Conservation (phyloP, 2,329 filamentous ascomycete genomes). For the Paracamarosporium sp. region DNA sequence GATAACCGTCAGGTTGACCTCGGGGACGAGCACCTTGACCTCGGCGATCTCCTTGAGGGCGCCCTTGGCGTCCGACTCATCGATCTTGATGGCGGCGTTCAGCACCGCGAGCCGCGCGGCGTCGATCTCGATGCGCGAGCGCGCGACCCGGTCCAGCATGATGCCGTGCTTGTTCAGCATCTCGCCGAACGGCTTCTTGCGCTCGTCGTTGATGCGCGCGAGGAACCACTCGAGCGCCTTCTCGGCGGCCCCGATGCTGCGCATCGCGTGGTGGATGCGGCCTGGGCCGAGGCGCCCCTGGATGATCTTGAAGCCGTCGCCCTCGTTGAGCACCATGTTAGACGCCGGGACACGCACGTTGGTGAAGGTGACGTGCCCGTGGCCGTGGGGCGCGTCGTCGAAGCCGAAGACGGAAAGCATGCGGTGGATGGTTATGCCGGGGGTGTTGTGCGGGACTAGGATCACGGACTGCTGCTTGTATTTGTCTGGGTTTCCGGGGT, state of each 20-base stretch:
- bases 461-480: constrained; percentile 95
- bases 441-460: constrained; percentile 79
- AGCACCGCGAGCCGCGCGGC: constrained; percentile 87
- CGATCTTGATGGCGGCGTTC: constrained; percentile 95
- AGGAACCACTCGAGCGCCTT: constrained; percentile 94
- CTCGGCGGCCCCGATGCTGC: constrained; percentile 89
- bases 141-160: constrained; percentile 93
- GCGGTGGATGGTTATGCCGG: constrained; percentile 89
- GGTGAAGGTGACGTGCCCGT: constrained; percentile 88
- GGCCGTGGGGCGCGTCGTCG: constrained; percentile 97
- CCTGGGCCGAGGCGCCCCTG: constrained; percentile 95
- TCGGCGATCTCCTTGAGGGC: constrained; percentile 93
- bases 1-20: constrained; percentile 82
- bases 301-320: constrained; percentile 96
- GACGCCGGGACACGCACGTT: constrained; percentile 85
- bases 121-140: constrained; percentile 92
- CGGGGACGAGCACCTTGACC: constrained; percentile 90
- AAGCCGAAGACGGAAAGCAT: constrained; percentile 96
- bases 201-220: constrained; percentile 88
- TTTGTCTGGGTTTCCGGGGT: constrained; percentile 74
- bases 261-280: constrained; percentile 98
- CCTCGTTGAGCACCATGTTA: constrained; percentile 91
- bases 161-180: constrained; percentile 87
- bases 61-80: constrained; percentile 84
- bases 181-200: constrained; percentile 91